Base-by-base conservation (phyloP, 2,329 filamentous ascomycete species). In the Alternaria ethzedia region DNA sequence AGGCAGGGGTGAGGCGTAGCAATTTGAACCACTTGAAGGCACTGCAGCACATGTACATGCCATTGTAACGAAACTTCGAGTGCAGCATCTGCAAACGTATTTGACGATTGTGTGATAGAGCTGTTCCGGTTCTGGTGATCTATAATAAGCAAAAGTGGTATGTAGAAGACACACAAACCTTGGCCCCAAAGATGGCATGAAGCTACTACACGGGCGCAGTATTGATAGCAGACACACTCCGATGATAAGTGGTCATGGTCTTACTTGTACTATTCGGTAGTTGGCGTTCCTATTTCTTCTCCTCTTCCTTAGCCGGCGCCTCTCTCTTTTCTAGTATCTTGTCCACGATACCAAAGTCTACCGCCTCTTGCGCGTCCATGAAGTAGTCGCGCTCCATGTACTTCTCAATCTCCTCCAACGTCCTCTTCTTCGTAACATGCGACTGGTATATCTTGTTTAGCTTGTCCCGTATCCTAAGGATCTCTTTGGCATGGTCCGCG, bases 341-440 rank as follows among this genome's bases (percentile, higher is more conserved):
- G 79, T 99, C 96, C 65, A 99, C 89, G 71, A 99, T 92, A 0
- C 96, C 96, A 80, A 96, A 87, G 54, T 96, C 93, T 73, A 93
- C 84, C 9, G 96, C 96, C 83, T 99, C 94, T 49, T 93, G 84
- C 0, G 94, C 94, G 59, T 91, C 91, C 86, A 99, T 87, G 73
- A 97, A 98, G 76, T 96, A 96, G 80, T 99, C 96, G 61, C 96
- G 86, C 84, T 99, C 96, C 95, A 99, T 98, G 79, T 97, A 87
- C 78, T 90, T 93, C 80, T 96, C 95, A 75, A 99, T 91, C 75
- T 96, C 91, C 52, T 94, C 90, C 36, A 97, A 75, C 32, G 86
- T 89, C 78, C 93, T 90, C 54, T 89, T 85, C 79, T 88, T 90
- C 73, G 94, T 97, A 75, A 99, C 83, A 80, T 99, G 96, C 56